Conservation (phyloP, 495 filamentous ascomycete genomes). For the Podospora pseudopauciseta region DNA sequence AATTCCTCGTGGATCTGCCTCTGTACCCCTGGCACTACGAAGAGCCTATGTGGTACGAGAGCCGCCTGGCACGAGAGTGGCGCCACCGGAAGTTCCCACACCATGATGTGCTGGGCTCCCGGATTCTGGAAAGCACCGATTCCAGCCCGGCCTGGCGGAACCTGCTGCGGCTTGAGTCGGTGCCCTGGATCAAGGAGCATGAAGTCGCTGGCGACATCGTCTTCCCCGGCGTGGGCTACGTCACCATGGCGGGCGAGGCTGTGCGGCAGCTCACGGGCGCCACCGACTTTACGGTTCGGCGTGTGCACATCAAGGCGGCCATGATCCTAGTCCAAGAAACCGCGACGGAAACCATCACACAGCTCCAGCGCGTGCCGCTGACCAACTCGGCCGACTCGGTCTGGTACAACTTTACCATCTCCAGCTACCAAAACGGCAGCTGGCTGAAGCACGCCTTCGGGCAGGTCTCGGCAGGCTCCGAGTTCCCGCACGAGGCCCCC, state of each 20-base stretch:
- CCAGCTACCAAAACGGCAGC: constrained; percentile 35
- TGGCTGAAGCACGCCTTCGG: constrained; percentile 47
- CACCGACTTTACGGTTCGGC: neutral
- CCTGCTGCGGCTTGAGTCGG: neutral
- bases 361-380: neutral
- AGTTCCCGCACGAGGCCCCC: neutral
- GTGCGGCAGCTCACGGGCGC: neutral
- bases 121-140: neutral
- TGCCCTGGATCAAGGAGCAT: constrained; percentile 43
- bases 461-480: constrained; percentile 20
- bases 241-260: constrained; percentile 32
- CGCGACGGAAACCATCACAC: neutral
- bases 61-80: neutral
- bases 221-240: constrained; percentile 51
- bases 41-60: neutral
- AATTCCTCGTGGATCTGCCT: neutral
- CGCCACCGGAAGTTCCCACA: neutral
- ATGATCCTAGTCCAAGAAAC: constrained; percentile 28
- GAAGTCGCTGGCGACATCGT: constrained; percentile 33
- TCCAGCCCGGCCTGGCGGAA: neutral
- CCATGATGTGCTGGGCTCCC: neutral
- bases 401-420: constrained; percentile 49
- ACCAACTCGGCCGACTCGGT: constrained; percentile 25
- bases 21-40: neutral
- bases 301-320: constrained; percentile 25